phyloP scores from a whole-genome alignment of 805 yeast genomes.

The Sugiyamaella qingdaonensis region DNA sequence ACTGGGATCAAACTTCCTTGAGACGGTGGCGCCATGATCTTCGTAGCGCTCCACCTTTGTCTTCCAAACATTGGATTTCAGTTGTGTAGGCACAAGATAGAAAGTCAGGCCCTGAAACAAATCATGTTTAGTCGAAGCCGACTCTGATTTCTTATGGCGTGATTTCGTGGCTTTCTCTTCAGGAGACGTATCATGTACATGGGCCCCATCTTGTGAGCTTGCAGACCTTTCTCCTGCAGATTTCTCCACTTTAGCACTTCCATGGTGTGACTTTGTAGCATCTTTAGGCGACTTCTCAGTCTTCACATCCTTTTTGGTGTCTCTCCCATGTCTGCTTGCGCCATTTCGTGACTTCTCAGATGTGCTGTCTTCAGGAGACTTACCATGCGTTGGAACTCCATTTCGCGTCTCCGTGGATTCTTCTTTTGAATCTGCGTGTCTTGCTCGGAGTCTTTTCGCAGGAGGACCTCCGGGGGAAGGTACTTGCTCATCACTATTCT shows the following conservation, averaged over 20 bases:
- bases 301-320: too few species aligned
- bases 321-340: too few species aligned
- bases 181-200: neutral
- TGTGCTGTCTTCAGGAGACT: too few species aligned
- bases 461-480: too few species aligned
- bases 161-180: neutral
- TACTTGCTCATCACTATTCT: too few species aligned
- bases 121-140: neutral
- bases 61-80: constrained; percentile 11
- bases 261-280: too few species aligned
- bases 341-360: too few species aligned
- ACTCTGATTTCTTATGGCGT: neutral
- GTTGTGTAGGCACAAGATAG: constrained; percentile 15
- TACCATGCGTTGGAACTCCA: too few species aligned
- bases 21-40: constrained; percentile 26
- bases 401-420: too few species aligned
- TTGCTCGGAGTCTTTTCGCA: neutral
- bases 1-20: constrained; percentile 4
- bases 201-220: neutral
- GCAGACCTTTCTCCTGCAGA: too few species aligned
- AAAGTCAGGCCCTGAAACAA: constrained; percentile 15
- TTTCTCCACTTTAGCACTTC: too few species aligned
- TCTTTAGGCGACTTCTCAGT: too few species aligned
- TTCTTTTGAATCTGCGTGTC: neutral
- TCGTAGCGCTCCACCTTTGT: constrained; percentile 15